Evolutionary conservation across 179 eudicot genomes (phyloP).

Genomic region (Camellia oleifera): DNA sequence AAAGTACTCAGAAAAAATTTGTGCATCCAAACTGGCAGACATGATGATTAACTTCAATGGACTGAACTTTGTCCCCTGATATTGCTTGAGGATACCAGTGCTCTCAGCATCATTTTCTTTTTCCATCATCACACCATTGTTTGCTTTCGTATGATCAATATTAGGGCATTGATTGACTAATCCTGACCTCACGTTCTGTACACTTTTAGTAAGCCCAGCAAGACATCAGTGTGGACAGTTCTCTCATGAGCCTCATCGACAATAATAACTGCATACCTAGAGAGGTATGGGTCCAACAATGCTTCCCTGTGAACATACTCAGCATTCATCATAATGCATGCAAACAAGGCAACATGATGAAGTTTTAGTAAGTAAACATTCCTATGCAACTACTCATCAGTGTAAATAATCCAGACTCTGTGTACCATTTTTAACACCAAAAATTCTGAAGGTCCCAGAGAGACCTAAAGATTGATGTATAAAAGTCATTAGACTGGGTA

Average conservation of each 20-base stretch:
- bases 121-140: slow-evolving; percentile 27
- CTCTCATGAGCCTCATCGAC: slow-evolving; percentile 99
- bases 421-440: background rate
- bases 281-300: slow-evolving; percentile 79
- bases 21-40: slow-evolving; percentile 99
- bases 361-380: background rate
- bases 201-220: slow-evolving; percentile 84
- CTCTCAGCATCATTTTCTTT: slow-evolving; percentile 31
- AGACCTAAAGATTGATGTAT: no score
- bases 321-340: slow-evolving; percentile 22
- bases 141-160: slow-evolving; percentile 27
- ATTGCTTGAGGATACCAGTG: slow-evolving; percentile 32
- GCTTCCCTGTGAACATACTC: slow-evolving; percentile 71
- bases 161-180: slow-evolving; percentile 21
- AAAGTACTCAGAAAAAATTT: slow-evolving; percentile 79
- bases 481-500: no score
- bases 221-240: slow-evolving; percentile 95
- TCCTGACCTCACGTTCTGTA: slow-evolving; percentile 72
- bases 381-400: background rate
- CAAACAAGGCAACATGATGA: background rate
- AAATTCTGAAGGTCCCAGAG: background rate
- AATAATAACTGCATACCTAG: slow-evolving; percentile 84
- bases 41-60: slow-evolving; percentile 83
- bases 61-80: slow-evolving; percentile 39
- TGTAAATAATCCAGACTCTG: background rate